These are phyloP conservation scores for Cinnamomum chago DNA, from an alignment of 164 flowering plant genomes.

Conservation along the genomic window DNA sequence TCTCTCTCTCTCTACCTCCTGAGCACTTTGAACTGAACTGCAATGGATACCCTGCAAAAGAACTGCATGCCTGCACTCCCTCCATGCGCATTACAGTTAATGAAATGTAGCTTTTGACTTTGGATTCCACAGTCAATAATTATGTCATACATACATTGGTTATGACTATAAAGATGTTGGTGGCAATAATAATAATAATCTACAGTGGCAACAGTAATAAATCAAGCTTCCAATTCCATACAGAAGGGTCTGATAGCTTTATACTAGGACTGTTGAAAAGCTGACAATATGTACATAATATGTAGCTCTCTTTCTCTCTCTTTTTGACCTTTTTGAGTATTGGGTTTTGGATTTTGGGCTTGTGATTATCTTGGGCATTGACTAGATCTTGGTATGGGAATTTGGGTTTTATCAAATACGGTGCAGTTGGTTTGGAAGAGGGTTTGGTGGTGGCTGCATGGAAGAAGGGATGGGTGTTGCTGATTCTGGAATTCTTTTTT, in stretches of 20 bases:
- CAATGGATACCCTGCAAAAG: too few relatives aligned
- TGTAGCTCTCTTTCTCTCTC: background rate
- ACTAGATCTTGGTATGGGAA: background rate
- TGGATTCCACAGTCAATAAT: too few relatives aligned
- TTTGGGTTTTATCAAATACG: background rate
- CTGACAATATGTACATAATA: constrained; percentile 2
- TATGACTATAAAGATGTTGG: too few relatives aligned
- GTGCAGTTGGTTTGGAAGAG: background rate
- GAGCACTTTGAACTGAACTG: too few relatives aligned
- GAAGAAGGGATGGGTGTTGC: background rate
- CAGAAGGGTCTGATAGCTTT: background rate
- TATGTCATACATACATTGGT: too few relatives aligned
- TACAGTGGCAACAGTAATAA: too few relatives aligned
- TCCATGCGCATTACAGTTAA: too few relatives aligned
- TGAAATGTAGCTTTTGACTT: constrained; percentile 6
- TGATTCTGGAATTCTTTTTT: background rate
- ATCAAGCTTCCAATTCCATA: too few relatives aligned
- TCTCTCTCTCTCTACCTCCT: too few relatives aligned
- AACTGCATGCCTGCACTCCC: too few relatives aligned
- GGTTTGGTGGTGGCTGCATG: background rate
- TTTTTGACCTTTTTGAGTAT: background rate
- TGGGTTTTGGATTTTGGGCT: constrained; percentile 6
- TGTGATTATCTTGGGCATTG: background rate
- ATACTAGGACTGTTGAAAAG: constrained; percentile 11
- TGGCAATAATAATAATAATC: background rate